A percentile compares a stretch with the other conserved stretches of the same genome.
These are phyloP conservation scores for Rhamnella rubrinervis DNA, from an alignment of 331 rosid genomes.

Conservation along the genomic window DNA sequence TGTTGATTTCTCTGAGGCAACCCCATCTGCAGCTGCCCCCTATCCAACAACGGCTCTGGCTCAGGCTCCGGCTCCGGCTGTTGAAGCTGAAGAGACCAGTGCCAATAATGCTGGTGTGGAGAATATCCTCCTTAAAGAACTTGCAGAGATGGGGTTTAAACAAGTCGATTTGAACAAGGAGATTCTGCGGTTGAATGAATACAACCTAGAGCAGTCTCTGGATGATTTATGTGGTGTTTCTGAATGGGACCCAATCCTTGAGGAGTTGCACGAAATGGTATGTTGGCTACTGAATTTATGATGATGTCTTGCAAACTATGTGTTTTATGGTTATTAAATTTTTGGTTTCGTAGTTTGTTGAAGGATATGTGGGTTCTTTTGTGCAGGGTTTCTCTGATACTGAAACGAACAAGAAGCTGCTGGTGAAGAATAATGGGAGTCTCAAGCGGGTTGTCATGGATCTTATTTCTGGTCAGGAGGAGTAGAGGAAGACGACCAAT, in stretches of 20 bases:
- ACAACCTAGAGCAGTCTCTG: constrained; percentile 66
- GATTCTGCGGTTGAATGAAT: constrained; percentile 62
- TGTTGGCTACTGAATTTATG: background rate
- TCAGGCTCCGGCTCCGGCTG: constrained; percentile 1
- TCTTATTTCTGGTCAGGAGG: constrained; percentile 59
- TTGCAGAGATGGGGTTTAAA: constrained; percentile 80
- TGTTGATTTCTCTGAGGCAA: constrained; percentile 9
- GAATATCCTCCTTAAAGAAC: constrained; percentile 74
- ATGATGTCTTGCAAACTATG: background rate
- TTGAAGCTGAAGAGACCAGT: constrained; percentile 21
- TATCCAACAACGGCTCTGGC: background rate
- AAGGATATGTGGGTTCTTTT: no score
- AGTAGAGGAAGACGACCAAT: constrained; percentile 18
- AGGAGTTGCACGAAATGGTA: constrained; percentile 84
- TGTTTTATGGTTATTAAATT: background rate
- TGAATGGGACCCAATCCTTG: constrained; percentile 89
- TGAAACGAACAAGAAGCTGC: constrained; percentile 71
- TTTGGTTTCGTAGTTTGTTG: background rate
- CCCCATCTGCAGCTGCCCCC: constrained; percentile 5
- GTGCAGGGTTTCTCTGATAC: constrained; percentile 69
- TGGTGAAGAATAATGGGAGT: constrained; percentile 86
- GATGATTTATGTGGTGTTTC: constrained; percentile 74
- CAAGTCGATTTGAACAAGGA: constrained; percentile 75
- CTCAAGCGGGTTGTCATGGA: constrained; percentile 90
- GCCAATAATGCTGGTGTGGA: constrained; percentile 32